Evolutionary conservation across 768 basidiomycete species (phyloP).

Genomic region (Botryobasidium botryosum): DNA sequence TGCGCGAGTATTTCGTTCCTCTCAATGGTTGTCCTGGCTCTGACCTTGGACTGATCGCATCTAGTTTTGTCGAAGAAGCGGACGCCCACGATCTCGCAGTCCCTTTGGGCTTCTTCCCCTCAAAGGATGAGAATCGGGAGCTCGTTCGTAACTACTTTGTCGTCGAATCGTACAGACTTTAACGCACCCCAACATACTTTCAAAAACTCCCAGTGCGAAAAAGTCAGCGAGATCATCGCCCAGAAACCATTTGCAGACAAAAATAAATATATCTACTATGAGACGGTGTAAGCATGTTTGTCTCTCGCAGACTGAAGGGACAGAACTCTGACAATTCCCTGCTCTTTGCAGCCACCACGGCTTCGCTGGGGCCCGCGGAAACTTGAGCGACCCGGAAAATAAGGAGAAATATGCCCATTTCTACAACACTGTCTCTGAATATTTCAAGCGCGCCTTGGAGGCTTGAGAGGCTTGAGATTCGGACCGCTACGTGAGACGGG

Average conservation of each 20-base stretch:
- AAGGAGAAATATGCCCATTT: conserved; percentile 39
- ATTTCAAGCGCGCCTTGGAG: too few relatives aligned
- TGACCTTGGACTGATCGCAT: neutral
- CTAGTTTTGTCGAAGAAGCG: neutral
- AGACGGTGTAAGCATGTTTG: too few relatives aligned
- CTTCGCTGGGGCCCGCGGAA: conserved; percentile 46
- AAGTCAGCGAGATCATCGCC: neutral
- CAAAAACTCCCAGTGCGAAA: too few relatives aligned
- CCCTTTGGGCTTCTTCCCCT: neutral
- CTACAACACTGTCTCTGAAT: too few relatives aligned
- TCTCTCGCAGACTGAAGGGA: neutral
- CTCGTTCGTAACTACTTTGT: too few relatives aligned
- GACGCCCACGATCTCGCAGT: neutral
- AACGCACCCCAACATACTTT: too few relatives aligned
- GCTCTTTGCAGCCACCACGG: conserved; percentile 29
- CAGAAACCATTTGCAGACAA: neutral
- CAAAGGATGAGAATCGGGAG: neutral
- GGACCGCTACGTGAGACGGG: too few relatives aligned
- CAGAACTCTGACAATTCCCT: neutral
- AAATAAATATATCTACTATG: too few relatives aligned
- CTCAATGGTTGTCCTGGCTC: neutral
- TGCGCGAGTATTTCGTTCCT: neutral
- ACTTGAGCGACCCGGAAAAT: conserved; percentile 39
- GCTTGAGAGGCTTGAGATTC: too few relatives aligned
- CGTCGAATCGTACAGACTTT: too few relatives aligned